Evolutionary conservation across 108 stramenopile genomes (phyloP).

Genomic region (Thalassiosira profunda): DNA sequence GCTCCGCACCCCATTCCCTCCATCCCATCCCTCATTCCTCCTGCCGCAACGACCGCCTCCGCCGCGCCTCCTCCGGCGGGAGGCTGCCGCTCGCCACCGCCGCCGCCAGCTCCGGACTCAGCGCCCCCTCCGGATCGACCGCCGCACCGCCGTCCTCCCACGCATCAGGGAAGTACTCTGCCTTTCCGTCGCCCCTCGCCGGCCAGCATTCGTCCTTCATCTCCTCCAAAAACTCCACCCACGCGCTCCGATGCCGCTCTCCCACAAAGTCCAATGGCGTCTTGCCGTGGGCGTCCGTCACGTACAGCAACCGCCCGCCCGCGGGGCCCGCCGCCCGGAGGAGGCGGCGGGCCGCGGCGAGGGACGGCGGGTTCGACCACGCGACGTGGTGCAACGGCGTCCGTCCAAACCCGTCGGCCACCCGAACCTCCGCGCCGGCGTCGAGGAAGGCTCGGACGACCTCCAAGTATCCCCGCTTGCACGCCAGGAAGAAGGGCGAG

Average conservation of each 20-base stretch:
- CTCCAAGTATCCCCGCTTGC: constrained; percentile 34
- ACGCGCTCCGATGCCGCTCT: background rate
- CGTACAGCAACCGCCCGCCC: constrained; percentile 29
- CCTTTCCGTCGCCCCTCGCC: background rate
- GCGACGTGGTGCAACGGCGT: constrained; percentile 49
- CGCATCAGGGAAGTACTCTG: background rate
- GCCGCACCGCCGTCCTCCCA: background rate
- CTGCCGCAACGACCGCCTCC: no score
- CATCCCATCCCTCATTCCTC: no score
- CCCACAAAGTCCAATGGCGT: constrained; percentile 45
- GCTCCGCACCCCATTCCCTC: no score
- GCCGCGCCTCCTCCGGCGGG: constrained; percentile 39
- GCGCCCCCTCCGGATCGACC: constrained; percentile 31
- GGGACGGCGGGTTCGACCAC: constrained; percentile 36
- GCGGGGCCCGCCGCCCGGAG: constrained; percentile 17
- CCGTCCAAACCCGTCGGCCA: constrained; percentile 47
- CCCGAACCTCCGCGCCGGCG: constrained; percentile 36
- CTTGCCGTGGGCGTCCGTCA: constrained; percentile 42
- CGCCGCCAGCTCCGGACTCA: constrained; percentile 36
- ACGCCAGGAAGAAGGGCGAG: constrained; percentile 44
- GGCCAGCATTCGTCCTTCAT: constrained; percentile 25
- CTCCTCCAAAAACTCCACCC: constrained; percentile 29
- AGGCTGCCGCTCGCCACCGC: constrained; percentile 43
- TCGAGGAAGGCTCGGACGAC: constrained; percentile 37
- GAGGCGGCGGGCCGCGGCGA: constrained; percentile 20